These are phyloP conservation scores for Coemansia sp. DNA, from an alignment of 192 early-diverging fungal genomes.

Conservation along the genomic window DNA sequence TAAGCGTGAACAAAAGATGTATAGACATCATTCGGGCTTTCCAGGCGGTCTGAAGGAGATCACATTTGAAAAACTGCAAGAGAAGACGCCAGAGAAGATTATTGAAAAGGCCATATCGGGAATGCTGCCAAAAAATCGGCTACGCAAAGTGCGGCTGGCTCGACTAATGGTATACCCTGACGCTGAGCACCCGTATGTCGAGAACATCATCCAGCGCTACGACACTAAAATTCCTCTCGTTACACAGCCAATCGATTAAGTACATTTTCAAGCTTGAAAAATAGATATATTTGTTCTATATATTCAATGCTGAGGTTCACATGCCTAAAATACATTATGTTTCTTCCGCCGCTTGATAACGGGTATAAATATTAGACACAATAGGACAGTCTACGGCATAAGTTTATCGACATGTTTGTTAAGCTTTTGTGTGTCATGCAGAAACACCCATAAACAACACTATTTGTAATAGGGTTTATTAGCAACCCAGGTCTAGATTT, in stretches of 20 bases:
- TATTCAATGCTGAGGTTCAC: conserved; percentile 39
- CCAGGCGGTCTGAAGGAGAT: conserved; percentile 84
- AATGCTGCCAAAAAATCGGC: conserved; percentile 92
- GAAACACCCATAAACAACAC: no score
- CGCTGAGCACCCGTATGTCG: conserved; percentile 79
- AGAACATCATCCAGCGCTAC: conserved; percentile 81
- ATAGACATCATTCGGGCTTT: conserved; percentile 82
- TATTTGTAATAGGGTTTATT: no score
- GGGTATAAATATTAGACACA: no score
- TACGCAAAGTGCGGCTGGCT: conserved; percentile 72
- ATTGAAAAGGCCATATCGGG: conserved; percentile 90
- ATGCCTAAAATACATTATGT: no score
- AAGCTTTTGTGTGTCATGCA: no score
- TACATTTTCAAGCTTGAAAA: not conserved
- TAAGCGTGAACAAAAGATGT: conserved; percentile 82
- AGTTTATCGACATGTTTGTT: no score
- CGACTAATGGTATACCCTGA: conserved; percentile 84
- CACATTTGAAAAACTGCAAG: conserved; percentile 69
- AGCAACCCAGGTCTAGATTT: no score
- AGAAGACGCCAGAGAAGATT: conserved; percentile 74
- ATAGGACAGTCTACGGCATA: no score
- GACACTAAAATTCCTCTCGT: conserved; percentile 60
- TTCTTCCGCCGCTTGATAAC: no score
- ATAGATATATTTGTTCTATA: conserved; percentile 2
- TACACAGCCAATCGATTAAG: conserved; percentile 29